A percentile compares a stretch with the other conserved stretches of the same genome.
Evolutionary conservation across 176 grass and related monocot genomes (phyloP).

Genomic region (Cymbopogon citratus): DNA sequence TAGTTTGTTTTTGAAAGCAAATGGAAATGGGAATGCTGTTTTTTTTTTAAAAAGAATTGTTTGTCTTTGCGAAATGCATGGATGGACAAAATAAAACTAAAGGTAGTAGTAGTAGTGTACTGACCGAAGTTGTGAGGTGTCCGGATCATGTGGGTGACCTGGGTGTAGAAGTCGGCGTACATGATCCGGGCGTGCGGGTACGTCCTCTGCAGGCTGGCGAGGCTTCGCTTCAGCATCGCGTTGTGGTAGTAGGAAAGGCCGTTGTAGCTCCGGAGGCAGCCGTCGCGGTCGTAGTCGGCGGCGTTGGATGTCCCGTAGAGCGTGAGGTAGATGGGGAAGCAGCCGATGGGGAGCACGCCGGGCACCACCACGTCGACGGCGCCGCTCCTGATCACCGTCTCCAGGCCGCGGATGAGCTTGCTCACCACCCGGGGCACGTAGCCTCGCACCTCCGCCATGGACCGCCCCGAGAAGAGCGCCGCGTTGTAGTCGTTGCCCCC

Average conservation of each 20-base stretch:
- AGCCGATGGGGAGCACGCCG: slow-evolving; percentile 53
- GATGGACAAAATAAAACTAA: too few species aligned
- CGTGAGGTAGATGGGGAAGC: slow-evolving; percentile 68
- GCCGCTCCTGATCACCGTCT: slow-evolving; percentile 52
- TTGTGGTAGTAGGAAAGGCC: slow-evolving; percentile 49
- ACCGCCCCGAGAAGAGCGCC: slow-evolving; percentile 43
- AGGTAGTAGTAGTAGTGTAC: background rate
- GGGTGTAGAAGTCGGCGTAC: background rate
- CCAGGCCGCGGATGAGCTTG: slow-evolving; percentile 31
- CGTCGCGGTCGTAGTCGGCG: slow-evolving; percentile 37
- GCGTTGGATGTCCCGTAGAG: slow-evolving; percentile 35
- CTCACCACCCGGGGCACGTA: slow-evolving; percentile 40
- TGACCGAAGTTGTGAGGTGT: background rate
- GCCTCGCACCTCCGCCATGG: slow-evolving; percentile 39
- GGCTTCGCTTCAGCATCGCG: slow-evolving; percentile 10
- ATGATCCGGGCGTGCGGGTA: background rate
- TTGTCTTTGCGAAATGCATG: too few species aligned
- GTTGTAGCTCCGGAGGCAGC: slow-evolving; percentile 62
- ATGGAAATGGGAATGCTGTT: too few species aligned
- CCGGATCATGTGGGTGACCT: background rate
- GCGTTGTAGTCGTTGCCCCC: slow-evolving; percentile 81
- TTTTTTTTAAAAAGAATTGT: too few species aligned
- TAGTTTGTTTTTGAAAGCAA: too few species aligned
- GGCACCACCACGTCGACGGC: slow-evolving; percentile 51
- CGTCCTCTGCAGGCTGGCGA: background rate